phyloP scores from a whole-genome alignment of 306 rosid species.

The Crotalaria pallida region DNA sequence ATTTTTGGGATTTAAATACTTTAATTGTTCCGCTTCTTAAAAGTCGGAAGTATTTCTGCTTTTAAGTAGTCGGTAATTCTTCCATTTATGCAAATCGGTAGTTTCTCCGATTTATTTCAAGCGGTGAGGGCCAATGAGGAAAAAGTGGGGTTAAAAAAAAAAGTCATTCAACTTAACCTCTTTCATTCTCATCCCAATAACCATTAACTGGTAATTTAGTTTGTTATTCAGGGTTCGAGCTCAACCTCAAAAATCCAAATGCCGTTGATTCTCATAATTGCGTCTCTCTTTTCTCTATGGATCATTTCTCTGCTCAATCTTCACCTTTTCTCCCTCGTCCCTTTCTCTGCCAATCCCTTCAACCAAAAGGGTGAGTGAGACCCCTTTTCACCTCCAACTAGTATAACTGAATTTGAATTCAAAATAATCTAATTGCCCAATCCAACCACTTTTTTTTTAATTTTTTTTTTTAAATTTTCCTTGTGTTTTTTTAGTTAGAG shows the following conservation, averaged over 20 bases:
- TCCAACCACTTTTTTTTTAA: too few relatives aligned
- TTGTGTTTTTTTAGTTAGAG: constrained; percentile 35
- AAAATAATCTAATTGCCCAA: not conserved
- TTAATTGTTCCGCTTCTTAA: too few relatives aligned
- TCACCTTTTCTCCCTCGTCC: constrained; percentile 30
- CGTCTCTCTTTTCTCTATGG: constrained; percentile 49
- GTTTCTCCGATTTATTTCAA: too few relatives aligned
- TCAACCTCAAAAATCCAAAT: constrained; percentile 2
- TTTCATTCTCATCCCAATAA: too few relatives aligned
- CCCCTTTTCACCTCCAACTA: not conserved
- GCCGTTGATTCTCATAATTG: constrained; percentile 28
- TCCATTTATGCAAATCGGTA: too few relatives aligned
- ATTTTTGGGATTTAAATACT: too few relatives aligned
- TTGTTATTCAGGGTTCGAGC: not conserved
- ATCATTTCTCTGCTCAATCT: constrained; percentile 51
- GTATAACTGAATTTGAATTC: too few relatives aligned
- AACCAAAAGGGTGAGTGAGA: constrained; percentile 38
- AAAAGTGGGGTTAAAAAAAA: too few relatives aligned
- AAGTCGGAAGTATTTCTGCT: too few relatives aligned
- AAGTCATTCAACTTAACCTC: too few relatives aligned
- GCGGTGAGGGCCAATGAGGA: too few relatives aligned
- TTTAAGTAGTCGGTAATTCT: too few relatives aligned
- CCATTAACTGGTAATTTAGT: not conserved
- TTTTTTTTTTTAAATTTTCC: not conserved
- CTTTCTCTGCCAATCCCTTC: constrained; percentile 31